Conservation (phyloP, 345 rosid genomes). For the Laguncularia racemosa region DNA sequence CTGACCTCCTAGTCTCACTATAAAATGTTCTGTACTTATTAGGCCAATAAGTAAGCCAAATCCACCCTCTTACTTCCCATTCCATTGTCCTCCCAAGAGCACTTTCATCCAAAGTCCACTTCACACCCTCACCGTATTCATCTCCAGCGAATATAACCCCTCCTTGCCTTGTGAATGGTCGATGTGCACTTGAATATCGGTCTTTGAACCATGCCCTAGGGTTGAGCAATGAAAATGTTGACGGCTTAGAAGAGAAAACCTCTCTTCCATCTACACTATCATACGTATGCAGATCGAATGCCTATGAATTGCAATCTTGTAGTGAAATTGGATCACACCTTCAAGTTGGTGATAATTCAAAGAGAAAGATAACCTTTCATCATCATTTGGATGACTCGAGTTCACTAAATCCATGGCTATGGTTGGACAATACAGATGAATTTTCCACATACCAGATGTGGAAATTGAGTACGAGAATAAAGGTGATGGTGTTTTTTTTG, state of each 20-base stretch:
- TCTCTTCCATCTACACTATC: slow-evolving; percentile 61
- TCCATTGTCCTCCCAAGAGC: slow-evolving; percentile 59
- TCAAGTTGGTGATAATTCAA: slow-evolving; percentile 82
- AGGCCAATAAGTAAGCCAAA: slow-evolving; percentile 96
- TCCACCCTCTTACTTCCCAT: slow-evolving; percentile 78
- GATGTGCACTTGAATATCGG: slow-evolving; percentile 53
- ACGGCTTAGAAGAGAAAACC: slow-evolving; percentile 71
- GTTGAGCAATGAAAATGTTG: slow-evolving; percentile 47
- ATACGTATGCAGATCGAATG: slow-evolving; percentile 55
- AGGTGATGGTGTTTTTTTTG: slow-evolving; percentile 54
- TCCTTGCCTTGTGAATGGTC: slow-evolving; percentile 78
- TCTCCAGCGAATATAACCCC: slow-evolving; percentile 84
- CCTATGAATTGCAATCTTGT: slow-evolving; percentile 40
- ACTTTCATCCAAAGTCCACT: slow-evolving; percentile 64
- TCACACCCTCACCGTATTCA: slow-evolving; percentile 64
- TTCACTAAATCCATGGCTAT: slow-evolving; percentile 68
- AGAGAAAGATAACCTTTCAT: slow-evolving; percentile 65
- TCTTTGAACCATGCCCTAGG: slow-evolving; percentile 82
- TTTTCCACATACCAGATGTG: slow-evolving; percentile 71
- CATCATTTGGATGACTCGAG: slow-evolving; percentile 34
- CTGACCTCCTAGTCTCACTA: slow-evolving; percentile 67
- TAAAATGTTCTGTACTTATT: slow-evolving; percentile 63
- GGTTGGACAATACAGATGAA: slow-evolving; percentile 72
- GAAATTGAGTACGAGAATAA: slow-evolving; percentile 68
- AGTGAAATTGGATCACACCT: slow-evolving; percentile 75